Percentiles rank a stretch among this genome's conserved stretches.
These are phyloP conservation scores for Phytopythium montanum DNA, from an alignment of 352 stramenopile species.

Conservation along the genomic window DNA sequence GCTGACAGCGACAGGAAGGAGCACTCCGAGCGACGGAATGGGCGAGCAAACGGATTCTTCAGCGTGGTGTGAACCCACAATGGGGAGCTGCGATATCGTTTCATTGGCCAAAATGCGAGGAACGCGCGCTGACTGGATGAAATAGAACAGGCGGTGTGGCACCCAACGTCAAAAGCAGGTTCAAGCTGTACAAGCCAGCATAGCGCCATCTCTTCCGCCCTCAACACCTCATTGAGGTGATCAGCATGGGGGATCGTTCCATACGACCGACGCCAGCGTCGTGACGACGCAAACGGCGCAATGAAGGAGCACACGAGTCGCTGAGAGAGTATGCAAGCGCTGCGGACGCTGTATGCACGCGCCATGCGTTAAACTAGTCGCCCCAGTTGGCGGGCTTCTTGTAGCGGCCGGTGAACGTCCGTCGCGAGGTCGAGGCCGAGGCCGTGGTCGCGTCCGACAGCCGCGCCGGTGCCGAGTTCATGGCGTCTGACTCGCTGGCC, in stretches of 20 bases:
- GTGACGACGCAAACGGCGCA: neutral
- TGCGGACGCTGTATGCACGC: neutral
- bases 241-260: no score
- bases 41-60: neutral
- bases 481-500: slow-evolving; percentile 28
- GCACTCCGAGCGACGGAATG: no score
- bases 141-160: neutral
- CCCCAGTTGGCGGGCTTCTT: slow-evolving; percentile 80
- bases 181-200: neutral
- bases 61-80: neutral
- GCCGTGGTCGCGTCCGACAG: slow-evolving; percentile 25
- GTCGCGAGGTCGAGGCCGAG: slow-evolving; percentile 14
- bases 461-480: slow-evolving; percentile 25
- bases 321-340: neutral
- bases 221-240: no score
- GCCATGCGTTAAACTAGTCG: slow-evolving; percentile 29
- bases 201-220: neutral
- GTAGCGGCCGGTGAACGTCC: slow-evolving; percentile 58
- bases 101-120: neutral
- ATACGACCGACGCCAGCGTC: no score
- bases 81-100: neutral
- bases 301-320: neutral
- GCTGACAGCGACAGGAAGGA: neutral
- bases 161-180: neutral
- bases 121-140: neutral